Conservation (phyloP, 441 rosid species). For the Aleurites moluccanus region DNA sequence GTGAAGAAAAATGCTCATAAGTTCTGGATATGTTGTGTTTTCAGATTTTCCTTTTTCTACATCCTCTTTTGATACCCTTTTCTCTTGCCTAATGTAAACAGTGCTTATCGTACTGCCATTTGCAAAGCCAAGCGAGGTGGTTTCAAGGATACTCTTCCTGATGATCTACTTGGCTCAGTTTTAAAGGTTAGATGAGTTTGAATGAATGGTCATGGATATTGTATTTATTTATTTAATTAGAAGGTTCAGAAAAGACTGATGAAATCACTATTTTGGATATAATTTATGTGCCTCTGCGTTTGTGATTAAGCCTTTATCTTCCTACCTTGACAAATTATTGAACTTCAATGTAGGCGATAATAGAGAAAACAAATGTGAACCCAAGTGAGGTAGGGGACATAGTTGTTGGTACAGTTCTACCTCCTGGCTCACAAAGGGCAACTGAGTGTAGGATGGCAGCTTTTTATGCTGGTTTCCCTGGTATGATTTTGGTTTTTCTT, state of each 20-base stretch:
- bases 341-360: slow-evolving; percentile 55
- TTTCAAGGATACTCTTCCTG: slow-evolving; percentile 95
- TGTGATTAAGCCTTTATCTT: background rate
- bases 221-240: background rate
- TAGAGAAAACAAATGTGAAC: slow-evolving; percentile 76
- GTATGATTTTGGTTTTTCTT: slow-evolving; percentile 32
- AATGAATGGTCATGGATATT: background rate
- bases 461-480: slow-evolving; percentile 98
- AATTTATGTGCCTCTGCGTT: background rate
- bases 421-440: slow-evolving; percentile 89
- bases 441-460: slow-evolving; percentile 98
- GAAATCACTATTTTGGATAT: background rate
- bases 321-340: background rate
- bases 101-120: slow-evolving; percentile 87
- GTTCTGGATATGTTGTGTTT: background rate
- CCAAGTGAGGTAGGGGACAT: slow-evolving; percentile 97
- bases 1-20: background rate
- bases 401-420: slow-evolving; percentile 91
- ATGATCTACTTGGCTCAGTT: slow-evolving; percentile 87
- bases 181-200: slow-evolving; percentile 55
- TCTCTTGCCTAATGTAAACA: slow-evolving; percentile 23
- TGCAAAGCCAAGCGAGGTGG: slow-evolving; percentile 91
- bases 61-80: background rate
- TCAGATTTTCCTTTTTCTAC: background rate
- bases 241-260: background rate